Percentiles rank a stretch among this genome's conserved stretches.
Evolutionary conservation across 495 filamentous ascomycete species (phyloP).

Genomic region (Penicillium cinerascens): DNA sequence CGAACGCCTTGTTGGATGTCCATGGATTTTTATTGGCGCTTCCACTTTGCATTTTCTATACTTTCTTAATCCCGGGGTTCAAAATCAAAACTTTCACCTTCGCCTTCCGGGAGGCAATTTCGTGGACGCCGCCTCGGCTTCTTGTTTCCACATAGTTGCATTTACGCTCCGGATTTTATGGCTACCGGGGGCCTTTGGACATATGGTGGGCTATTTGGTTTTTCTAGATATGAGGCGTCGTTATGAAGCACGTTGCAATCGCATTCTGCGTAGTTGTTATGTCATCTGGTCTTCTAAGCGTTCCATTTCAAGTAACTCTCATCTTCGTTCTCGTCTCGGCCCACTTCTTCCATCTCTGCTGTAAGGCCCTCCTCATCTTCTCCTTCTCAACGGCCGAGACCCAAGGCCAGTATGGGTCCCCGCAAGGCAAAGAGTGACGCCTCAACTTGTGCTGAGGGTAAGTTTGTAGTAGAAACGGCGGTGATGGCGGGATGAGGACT

Average conservation of each 20-base stretch:
- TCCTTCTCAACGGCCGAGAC: neutral
- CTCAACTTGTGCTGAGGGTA: conserved; percentile 38
- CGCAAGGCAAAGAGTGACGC: conserved; percentile 50
- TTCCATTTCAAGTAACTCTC: neutral
- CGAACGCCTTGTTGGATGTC: conserved; percentile 7
- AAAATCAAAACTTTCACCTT: conserved; percentile 8
- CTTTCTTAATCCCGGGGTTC: conserved; percentile 15
- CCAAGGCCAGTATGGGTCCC: conserved; percentile 41
- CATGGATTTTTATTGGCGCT: conserved; percentile 12
- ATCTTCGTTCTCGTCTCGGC: neutral
- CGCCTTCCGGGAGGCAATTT: conserved; percentile 15
- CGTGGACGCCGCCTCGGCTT: neutral
- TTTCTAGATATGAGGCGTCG: conserved; percentile 20
- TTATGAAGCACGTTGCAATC: conserved; percentile 9
- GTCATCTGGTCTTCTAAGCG: neutral
- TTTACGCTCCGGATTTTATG: conserved; percentile 20
- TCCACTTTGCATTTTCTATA: conserved; percentile 11
- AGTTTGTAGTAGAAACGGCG: conserved; percentile 6
- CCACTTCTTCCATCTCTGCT: neutral
- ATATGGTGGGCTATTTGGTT: conserved; percentile 20
- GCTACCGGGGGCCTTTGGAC: conserved; percentile 20
- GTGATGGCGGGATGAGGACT: neutral
- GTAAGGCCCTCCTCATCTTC: neutral
- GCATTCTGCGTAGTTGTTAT: neutral
- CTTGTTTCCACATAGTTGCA: conserved; percentile 19